Evolutionary conservation across 495 filamentous ascomycete species (phyloP).

Genomic region (Penicillium simplicissimum): DNA sequence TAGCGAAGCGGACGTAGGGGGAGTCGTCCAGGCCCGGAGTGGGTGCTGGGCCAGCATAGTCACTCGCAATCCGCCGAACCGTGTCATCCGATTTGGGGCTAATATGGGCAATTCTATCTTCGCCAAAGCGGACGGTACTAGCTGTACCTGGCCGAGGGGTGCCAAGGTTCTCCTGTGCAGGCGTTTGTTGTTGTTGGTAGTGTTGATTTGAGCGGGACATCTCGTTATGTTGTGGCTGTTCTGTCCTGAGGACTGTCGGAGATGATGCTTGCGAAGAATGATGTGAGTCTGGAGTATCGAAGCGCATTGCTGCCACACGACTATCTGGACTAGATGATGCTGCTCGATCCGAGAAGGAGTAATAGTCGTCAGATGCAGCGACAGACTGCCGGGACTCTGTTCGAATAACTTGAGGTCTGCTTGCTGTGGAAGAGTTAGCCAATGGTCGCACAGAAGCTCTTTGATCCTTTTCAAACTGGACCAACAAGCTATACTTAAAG

Average conservation of each 20-base stretch:
- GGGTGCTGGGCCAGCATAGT: conserved; percentile 44
- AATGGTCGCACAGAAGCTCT: not conserved
- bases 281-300: conserved; percentile 51
- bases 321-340: conserved; percentile 50
- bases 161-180: conserved; percentile 16
- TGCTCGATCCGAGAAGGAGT: conserved; percentile 57
- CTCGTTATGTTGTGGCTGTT: conserved; percentile 22
- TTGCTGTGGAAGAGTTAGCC: conserved; percentile 39
- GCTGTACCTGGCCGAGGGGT: conserved; percentile 31
- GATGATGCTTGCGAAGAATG: conserved; percentile 36
- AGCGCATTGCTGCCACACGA: conserved; percentile 49
- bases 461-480: not conserved
- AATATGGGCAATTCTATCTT: conserved; percentile 32
- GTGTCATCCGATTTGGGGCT: conserved; percentile 35
- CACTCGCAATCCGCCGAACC: conserved; percentile 32
- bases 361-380: conserved; percentile 68
- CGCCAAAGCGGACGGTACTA: conserved; percentile 40
- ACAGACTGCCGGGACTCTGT: conserved; percentile 59
- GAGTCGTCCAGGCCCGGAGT: conserved; percentile 68
- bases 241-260: conserved; percentile 30
- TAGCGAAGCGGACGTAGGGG: conserved; percentile 70
- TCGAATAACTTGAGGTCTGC: conserved; percentile 54
- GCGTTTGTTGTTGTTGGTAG: conserved; percentile 31
- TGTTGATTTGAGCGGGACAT: conserved; percentile 20
- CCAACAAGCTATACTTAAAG: not conserved